Percentiles rank a stretch among this genome's conserved stretches.
These are phyloP conservation scores for Phytophthora sansomeana DNA, from an alignment of 352 stramenopile species.

Conservation along the genomic window DNA sequence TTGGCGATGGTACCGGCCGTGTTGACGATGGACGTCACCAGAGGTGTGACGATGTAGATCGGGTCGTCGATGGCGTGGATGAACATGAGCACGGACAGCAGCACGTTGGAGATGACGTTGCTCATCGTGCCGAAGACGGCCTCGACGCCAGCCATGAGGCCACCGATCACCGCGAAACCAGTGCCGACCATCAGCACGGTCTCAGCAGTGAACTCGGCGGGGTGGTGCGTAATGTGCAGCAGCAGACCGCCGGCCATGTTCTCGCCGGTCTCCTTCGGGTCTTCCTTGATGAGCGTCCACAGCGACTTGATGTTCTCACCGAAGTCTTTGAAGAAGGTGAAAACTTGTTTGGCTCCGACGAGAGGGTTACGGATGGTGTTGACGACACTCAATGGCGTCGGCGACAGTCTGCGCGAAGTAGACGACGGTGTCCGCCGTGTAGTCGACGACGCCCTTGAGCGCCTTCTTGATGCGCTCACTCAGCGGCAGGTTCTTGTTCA, in stretches of 20 bases:
- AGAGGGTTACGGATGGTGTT: slow-evolving; percentile 24
- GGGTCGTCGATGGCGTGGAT: slow-evolving; percentile 39
- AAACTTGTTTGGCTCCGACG: slow-evolving; percentile 14
- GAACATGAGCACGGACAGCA: slow-evolving; percentile 37
- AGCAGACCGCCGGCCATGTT: slow-evolving; percentile 37
- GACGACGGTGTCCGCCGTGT: slow-evolving; percentile 15
- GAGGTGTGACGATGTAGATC: slow-evolving; percentile 38
- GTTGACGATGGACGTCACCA: slow-evolving; percentile 33
- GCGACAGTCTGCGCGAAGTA: slow-evolving; percentile 11
- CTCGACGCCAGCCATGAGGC: slow-evolving; percentile 28
- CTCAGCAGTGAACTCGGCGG: slow-evolving; percentile 36
- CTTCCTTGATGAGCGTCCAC: slow-evolving; percentile 29
- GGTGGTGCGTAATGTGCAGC: slow-evolving; percentile 35
- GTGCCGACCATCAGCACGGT: slow-evolving; percentile 22
- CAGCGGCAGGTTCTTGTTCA: slow-evolving; percentile 15
- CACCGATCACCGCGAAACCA: slow-evolving; percentile 31
- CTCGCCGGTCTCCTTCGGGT: slow-evolving; percentile 25
- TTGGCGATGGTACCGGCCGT: slow-evolving; percentile 9
- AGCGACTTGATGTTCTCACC: slow-evolving; percentile 24
- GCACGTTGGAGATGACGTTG: slow-evolving; percentile 17
- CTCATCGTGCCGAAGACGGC: slow-evolving; percentile 29
- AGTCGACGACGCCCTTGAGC: slow-evolving; percentile 11
- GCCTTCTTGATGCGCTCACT: slow-evolving; percentile 13
- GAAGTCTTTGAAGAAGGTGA: slow-evolving; percentile 23
- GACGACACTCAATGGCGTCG: slow-evolving; percentile 22